A percentile compares a stretch with the other conserved stretches of the same genome.
phyloP scores from a whole-genome alignment of 2,329 filamentous ascomycete genomes.

The Tolypocladium cylindrosporum region DNA sequence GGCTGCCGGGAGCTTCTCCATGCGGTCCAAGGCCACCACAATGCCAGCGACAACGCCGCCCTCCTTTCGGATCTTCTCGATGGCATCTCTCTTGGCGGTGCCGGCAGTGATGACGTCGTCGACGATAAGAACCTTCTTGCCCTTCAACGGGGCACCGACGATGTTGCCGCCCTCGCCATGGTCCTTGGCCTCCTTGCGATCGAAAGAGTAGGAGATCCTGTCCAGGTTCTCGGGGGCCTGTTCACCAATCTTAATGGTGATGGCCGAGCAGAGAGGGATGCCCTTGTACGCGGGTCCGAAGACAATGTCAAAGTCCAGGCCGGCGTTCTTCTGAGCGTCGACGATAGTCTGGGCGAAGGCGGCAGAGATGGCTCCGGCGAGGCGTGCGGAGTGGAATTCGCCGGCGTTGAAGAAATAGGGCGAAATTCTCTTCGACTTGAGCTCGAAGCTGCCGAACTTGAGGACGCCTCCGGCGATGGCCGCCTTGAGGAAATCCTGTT shows the following conservation, averaged over 20 bases:
- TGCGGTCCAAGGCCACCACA: slow-evolving; percentile 77
- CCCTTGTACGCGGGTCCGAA: slow-evolving; percentile 97
- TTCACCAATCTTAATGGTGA: slow-evolving; percentile 64
- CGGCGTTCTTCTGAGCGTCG: slow-evolving; percentile 29
- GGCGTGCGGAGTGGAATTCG: slow-evolving; percentile 71
- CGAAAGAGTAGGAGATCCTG: slow-evolving; percentile 74
- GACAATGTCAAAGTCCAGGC: slow-evolving; percentile 66
- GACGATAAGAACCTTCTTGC: slow-evolving; percentile 78
- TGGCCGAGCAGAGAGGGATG: slow-evolving; percentile 76
- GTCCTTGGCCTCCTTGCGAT: slow-evolving; percentile 92
- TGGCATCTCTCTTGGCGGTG: slow-evolving; percentile 86
- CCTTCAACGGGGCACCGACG: slow-evolving; percentile 76
- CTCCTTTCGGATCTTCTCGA: slow-evolving; percentile 76
- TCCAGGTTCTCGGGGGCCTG: slow-evolving; percentile 58
- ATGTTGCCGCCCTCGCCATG: slow-evolving; percentile 93
- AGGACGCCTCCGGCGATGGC: slow-evolving; percentile 60
- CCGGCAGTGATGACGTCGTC: slow-evolving; percentile 97
- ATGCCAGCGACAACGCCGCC: slow-evolving; percentile 81
- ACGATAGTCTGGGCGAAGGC: slow-evolving; percentile 67
- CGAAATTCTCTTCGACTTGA: slow-evolving; percentile 86
- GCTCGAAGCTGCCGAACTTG: slow-evolving; percentile 73
- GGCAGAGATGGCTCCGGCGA: slow-evolving; percentile 66
- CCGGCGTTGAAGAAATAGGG: slow-evolving; percentile 99
- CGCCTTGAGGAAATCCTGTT: slow-evolving; percentile 61
- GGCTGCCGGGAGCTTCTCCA: slow-evolving; percentile 65